These are phyloP conservation scores for Fusarium verrucosum DNA, from an alignment of 2,329 filamentous ascomycete species.

Conservation along the genomic window DNA sequence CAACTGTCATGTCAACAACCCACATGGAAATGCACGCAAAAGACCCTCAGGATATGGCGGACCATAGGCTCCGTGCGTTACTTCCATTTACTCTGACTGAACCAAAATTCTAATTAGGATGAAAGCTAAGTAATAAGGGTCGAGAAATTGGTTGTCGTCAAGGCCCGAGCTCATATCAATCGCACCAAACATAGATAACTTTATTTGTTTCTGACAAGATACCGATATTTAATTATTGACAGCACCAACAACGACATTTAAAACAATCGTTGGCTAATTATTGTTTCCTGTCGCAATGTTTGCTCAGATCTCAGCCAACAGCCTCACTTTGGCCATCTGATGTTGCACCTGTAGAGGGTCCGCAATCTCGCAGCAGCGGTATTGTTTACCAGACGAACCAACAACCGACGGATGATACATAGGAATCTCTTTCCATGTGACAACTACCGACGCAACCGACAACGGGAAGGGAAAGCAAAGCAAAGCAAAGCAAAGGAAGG, in stretches of 20 bases:
- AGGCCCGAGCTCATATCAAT: not conserved
- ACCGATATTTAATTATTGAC: too few species aligned
- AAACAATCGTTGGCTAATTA: not conserved
- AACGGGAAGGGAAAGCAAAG: constrained; percentile 21
- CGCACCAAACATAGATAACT: not conserved
- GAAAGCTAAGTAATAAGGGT: not conserved
- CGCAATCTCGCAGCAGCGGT: constrained; percentile 2
- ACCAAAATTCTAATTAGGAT: not conserved
- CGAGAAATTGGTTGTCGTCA: not conserved
- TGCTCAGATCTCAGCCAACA: not conserved
- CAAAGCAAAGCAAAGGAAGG: too few species aligned
- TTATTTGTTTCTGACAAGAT: not conserved
- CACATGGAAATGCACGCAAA: constrained; percentile 23
- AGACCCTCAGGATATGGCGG: constrained; percentile 13
- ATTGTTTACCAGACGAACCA: constrained; percentile 4
- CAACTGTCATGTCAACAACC: constrained; percentile 17
- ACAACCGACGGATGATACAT: too few species aligned
- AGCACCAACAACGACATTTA: too few species aligned
- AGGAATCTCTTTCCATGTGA: constrained; percentile 1
- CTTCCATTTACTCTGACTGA: not conserved
- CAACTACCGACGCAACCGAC: constrained; percentile 44
- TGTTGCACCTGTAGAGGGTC: constrained; percentile 8
- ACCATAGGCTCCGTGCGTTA: constrained; percentile 17
- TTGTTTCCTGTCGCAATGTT: not conserved
- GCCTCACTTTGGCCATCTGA: constrained; percentile 18